These are phyloP conservation scores for Botryotinia calthae DNA, from an alignment of 2,329 filamentous ascomycete genomes.

Conservation along the genomic window DNA sequence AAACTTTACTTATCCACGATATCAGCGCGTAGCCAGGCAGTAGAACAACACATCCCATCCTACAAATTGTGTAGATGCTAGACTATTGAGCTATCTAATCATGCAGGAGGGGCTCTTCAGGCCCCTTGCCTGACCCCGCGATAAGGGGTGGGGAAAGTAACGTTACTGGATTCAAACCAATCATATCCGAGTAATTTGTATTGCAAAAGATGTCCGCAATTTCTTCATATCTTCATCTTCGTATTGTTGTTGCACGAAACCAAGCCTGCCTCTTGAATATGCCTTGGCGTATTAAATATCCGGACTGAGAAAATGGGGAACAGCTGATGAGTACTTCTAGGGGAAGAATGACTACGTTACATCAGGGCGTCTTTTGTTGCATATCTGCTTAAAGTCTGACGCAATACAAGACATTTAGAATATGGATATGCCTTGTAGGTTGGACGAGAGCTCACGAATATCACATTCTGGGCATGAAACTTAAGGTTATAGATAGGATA, in stretches of 20 bases:
- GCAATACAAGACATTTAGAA: not conserved
- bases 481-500: not conserved
- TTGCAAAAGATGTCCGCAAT: not conserved
- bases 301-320: not conserved
- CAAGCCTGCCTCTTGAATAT: too few species aligned
- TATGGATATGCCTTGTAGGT: not conserved
- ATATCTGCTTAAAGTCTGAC: not conserved
- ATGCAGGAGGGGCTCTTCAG: not conserved
- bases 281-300: not conserved
- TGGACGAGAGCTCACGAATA: not conserved
- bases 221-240: not conserved
- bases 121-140: slow-evolving; percentile 2
- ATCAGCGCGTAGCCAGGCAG: not conserved
- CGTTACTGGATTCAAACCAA: slow-evolving; percentile 4
- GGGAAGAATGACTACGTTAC: not conserved
- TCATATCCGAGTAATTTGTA: not conserved
- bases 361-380: not conserved
- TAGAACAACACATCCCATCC: not conserved
- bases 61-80: not conserved
- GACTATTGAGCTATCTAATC: not conserved
- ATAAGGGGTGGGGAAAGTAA: slow-evolving; percentile 9
- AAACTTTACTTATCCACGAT: not conserved
- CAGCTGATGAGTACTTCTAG: not conserved
- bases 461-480: not conserved
- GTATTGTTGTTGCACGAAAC: not conserved